Conservation (phyloP, 2,329 filamentous ascomycete genomes). For the Magnaporthiopsis incrustans region DNA sequence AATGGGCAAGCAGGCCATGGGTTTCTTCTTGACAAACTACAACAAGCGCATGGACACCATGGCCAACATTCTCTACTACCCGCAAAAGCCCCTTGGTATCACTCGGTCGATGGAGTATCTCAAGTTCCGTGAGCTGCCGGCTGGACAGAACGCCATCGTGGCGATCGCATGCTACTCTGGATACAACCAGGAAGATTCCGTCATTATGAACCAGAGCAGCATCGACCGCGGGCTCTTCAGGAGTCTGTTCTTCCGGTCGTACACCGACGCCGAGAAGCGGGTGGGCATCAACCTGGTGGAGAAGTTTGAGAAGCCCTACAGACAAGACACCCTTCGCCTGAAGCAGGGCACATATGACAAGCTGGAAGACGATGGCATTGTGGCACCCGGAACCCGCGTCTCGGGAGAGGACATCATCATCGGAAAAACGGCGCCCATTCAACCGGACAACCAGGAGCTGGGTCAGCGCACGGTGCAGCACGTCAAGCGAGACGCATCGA, state of each 20-base stretch:
- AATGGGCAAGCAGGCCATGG: conserved; percentile 99
- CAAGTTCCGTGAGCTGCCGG: conserved; percentile 94
- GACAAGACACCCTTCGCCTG: conserved; percentile 78
- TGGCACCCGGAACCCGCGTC: conserved; percentile 87
- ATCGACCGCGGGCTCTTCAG: conserved; percentile 97
- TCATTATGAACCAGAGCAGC: conserved; percentile 99
- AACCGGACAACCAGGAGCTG: conserved; percentile 85
- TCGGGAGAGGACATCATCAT: conserved; percentile 99
- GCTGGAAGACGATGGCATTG: conserved; percentile 91
- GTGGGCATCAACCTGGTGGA: conserved; percentile 91
- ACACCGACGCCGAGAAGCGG: conserved; percentile 94
- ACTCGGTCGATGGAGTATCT: conserved; percentile 98
- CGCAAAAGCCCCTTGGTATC: conserved; percentile 92
- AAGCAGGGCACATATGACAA: conserved; percentile 97
- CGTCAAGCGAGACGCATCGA: conserved; percentile 91
- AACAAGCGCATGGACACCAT: conserved; percentile 97
- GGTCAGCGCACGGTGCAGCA: conserved; percentile 86
- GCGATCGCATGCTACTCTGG: conserved; percentile 96
- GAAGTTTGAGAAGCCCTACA: conserved; percentile 89
- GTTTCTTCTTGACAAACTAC: conserved; percentile 96
- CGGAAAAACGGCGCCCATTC: conserved; percentile 93
- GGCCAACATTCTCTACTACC: conserved; percentile 98
- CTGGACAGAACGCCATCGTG: conserved; percentile 96
- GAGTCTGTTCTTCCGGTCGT: conserved; percentile 95
- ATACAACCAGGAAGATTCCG: conserved; percentile 99